Evolutionary conservation across 2,329 filamentous ascomycete species (phyloP).

Genomic region (Zymoseptoria brevis): DNA sequence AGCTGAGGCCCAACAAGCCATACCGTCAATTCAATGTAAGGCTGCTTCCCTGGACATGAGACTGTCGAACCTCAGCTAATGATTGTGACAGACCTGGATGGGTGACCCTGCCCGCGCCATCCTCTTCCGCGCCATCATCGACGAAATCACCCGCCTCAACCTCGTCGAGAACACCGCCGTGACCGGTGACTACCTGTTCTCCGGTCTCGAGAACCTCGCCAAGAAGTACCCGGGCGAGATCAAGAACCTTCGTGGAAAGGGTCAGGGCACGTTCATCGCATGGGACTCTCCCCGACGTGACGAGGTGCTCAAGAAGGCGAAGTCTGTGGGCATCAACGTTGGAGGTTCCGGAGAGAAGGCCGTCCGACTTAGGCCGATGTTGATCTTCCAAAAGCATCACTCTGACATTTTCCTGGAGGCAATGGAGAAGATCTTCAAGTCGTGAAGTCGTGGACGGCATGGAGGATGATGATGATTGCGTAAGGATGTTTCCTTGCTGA

Average conservation of each 20-base stretch:
- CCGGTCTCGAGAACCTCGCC: conserved; percentile 59
- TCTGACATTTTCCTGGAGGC: conserved; percentile 68
- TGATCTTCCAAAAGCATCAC: conserved; percentile 87
- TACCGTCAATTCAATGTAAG: conserved; percentile 81
- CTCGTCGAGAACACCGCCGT: conserved; percentile 72
- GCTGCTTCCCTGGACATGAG: background rate
- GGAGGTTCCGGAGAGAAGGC: conserved; percentile 70
- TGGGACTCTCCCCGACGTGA: conserved; percentile 79
- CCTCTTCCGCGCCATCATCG: conserved; percentile 76
- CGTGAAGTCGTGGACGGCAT: conserved; percentile 10
- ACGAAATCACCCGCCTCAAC: conserved; percentile 67
- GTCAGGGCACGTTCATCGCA: conserved; percentile 84
- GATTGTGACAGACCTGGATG: conserved; percentile 56
- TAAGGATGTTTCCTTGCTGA: too few species aligned
- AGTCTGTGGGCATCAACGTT: conserved; percentile 76
- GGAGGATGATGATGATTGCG: too few species aligned
- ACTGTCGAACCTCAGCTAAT: conserved; percentile 3
- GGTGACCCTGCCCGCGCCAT: conserved; percentile 79
- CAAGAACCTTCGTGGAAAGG: conserved; percentile 76
- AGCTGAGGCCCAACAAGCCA: conserved; percentile 78
- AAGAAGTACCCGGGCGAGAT: conserved; percentile 68
- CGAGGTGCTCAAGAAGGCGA: conserved; percentile 69
- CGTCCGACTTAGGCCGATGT: conserved; percentile 77
- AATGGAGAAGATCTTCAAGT: conserved; percentile 29
- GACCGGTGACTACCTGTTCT: conserved; percentile 72